Percentiles rank a stretch among this genome's conserved stretches.
These are phyloP conservation scores for Penicillium samsonianum DNA, from an alignment of 495 filamentous ascomycete genomes.

Conservation along the genomic window DNA sequence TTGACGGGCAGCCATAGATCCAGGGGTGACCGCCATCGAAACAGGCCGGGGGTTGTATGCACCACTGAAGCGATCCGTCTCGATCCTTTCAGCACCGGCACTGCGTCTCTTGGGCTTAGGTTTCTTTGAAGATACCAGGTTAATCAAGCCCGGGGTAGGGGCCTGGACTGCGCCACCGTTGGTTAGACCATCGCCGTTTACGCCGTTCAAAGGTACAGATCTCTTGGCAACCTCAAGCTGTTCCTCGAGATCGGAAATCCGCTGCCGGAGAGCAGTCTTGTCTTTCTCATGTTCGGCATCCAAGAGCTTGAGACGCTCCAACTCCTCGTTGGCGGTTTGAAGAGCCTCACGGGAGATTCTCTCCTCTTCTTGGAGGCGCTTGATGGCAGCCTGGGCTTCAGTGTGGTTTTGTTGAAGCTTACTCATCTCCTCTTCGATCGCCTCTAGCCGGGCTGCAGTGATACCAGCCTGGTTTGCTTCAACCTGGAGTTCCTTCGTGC, in stretches of 20 bases:
- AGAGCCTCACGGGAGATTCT: constrained; percentile 77
- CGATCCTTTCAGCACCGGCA: constrained; percentile 82
- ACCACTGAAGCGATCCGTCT: constrained; percentile 81
- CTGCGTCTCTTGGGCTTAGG: constrained; percentile 95
- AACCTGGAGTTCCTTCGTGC: constrained; percentile 88
- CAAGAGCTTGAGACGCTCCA: constrained; percentile 70
- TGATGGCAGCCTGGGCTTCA: constrained; percentile 82
- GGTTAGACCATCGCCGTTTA: constrained; percentile 60
- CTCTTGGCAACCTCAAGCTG: constrained; percentile 86
- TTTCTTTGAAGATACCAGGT: constrained; percentile 95
- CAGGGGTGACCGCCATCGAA: constrained; percentile 79
- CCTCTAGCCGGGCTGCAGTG: constrained; percentile 79
- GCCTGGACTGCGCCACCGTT: constrained; percentile 63
- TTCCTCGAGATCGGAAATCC: constrained; percentile 87
- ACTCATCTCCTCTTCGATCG: constrained; percentile 93
- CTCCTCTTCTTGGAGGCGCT: constrained; percentile 91
- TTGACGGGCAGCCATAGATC: constrained; percentile 61
- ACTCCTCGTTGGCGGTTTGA: constrained; percentile 69
- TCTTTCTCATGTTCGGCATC: constrained; percentile 76
- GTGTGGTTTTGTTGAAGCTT: constrained; percentile 83
- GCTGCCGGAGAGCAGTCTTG: constrained; percentile 78
- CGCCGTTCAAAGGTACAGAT: constrained; percentile 53
- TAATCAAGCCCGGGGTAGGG: constrained; percentile 80
- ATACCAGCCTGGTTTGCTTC: constrained; percentile 99
- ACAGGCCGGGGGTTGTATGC: constrained; percentile 93